Base-by-base conservation (phyloP, 2,329 filamentous ascomycete genomes). In the Ophiostoma triangulosporum region DNA sequence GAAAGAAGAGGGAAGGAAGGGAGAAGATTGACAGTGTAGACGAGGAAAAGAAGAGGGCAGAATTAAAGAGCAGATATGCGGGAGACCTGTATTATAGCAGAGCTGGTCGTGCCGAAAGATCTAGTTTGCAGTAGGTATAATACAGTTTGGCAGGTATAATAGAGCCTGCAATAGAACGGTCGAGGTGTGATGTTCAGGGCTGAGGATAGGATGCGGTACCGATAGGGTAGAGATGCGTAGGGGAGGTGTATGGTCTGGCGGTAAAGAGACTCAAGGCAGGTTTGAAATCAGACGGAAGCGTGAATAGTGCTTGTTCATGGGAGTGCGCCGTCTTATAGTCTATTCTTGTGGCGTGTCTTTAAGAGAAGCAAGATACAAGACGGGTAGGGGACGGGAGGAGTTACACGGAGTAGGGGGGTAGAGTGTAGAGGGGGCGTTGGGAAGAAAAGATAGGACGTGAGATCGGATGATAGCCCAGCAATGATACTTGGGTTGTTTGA, bases 101-200 rank as follows among this genome's bases (percentile, higher is more conserved):
- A 20, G 20, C 38, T 43, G 24, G 51, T 55, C 50, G 32, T 48
- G 49, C 50, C 50, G 55, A 61, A 61, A 62, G 63, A 66, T 65
- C 61, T 60, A 59, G 57, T 52, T 27, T 53, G 27, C 38, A 20
- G 24, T 22, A 24, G 38, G 38, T 40, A 20, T 43, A 6, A 15
- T 38, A 22, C 7, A 22, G n/a, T 43, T 14, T 8, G 14, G 12
- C 4, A 24, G 20, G 20, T 43, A 43, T 17, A 12, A 43, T 17
- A 6, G 20, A 17, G 38, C 20, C 33, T 24, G 68, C 66, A 69
- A 71, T 71, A 71, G 56, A 61, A 36, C 22, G 8, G 38, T 24
- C 38, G 9, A 22, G 17, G 20, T 43, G 38, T 43, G 20, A 43
- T 43, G 20, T 43, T 43, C 38, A 24, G 38, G 20, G 32, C 9